Base-by-base conservation (phyloP, 495 filamentous ascomycete genomes). In the Penicillium turbatum region DNA sequence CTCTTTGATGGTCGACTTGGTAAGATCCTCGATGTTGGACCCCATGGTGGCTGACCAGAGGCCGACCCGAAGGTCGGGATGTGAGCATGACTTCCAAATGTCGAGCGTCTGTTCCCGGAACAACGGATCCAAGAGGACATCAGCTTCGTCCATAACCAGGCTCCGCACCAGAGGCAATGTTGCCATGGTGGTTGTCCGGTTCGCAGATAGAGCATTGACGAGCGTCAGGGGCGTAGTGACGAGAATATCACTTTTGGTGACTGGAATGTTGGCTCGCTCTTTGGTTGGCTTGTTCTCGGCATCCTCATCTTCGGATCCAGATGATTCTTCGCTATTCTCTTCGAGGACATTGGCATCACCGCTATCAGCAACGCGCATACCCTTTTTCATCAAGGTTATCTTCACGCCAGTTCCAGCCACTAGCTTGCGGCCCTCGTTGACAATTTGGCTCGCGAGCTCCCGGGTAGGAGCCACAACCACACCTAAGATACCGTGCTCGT, bases 1-100 rank as follows among this genome's bases (percentile, higher is more conserved):
- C 38, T 75, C 71, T 43, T 81, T 72, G 41, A 86, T 81, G 6
- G 84, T 86, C 24, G 79, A 79, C 21, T 77, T 74, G 41, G 87
- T 79, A 11, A 97, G 75, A 30, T 86, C 76, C 69, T 98, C 95
- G 42, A 97, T 85, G 59, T 85, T 90, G 15, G 93, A 96, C 15
- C 86, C 89, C 86, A 98, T 97, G 3, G 93, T 98, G 8, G 95
- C 93, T 16, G 92, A 97, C 89, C 92, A 99, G 45, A 95, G 82
- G 42, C 84, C 86, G 2, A 89, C 81, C 6, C 85, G 78, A 9
- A 97, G 76, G 16, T 76, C 67, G 2, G 82, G 74, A 55, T 85
- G 79, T 7, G 77, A 79, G 68, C 88, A 91, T 15, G 86, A 77
- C 17, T 80, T 76, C 93, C 92, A 97, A 60, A 97, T 88, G 30